phyloP scores from a whole-genome alignment of 139 green algal species.

The Pycnococcus provasolii region DNA sequence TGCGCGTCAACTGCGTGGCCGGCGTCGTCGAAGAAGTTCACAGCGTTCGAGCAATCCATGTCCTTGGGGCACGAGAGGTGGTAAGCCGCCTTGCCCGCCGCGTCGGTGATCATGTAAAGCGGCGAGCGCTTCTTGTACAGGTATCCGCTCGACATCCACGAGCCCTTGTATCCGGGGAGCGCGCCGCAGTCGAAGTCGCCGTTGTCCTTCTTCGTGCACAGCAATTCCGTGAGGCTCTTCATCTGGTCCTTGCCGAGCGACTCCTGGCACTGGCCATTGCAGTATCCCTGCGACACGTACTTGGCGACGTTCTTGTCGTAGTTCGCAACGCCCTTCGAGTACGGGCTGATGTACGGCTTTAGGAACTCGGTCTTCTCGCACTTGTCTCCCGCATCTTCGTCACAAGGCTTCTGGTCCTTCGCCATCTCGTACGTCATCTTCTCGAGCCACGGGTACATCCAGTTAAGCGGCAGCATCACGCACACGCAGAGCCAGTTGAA shows the following conservation, averaged over 20 bases:
- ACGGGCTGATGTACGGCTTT: constrained; percentile 7
- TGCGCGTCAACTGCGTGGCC: background rate
- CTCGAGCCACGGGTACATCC: constrained; percentile 4
- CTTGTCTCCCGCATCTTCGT: background rate
- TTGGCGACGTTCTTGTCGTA: constrained; percentile 9
- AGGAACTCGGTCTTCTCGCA: constrained; percentile 12
- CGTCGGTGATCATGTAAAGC: background rate
- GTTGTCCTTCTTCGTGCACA: too few relatives aligned
- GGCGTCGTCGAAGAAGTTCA: too few relatives aligned
- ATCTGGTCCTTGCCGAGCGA: background rate
- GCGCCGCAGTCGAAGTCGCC: too few relatives aligned
- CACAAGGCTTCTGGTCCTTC: background rate
- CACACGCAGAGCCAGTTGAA: constrained; percentile 5
- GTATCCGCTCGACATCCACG: background rate
- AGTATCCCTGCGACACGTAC: background rate
- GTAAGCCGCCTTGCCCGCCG: background rate
- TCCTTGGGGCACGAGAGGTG: background rate
- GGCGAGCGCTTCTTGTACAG: constrained; percentile 1
- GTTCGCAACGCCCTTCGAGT: background rate
- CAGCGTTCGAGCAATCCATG: too few relatives aligned
- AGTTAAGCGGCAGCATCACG: constrained; percentile 9
- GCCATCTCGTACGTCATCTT: constrained; percentile 15
- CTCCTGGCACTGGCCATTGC: constrained; percentile 2
- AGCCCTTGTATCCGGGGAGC: too few relatives aligned
- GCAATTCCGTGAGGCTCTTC: background rate